Conservation (phyloP, 371 early-diverging fungal genomes). For the Circinella umbellata region DNA sequence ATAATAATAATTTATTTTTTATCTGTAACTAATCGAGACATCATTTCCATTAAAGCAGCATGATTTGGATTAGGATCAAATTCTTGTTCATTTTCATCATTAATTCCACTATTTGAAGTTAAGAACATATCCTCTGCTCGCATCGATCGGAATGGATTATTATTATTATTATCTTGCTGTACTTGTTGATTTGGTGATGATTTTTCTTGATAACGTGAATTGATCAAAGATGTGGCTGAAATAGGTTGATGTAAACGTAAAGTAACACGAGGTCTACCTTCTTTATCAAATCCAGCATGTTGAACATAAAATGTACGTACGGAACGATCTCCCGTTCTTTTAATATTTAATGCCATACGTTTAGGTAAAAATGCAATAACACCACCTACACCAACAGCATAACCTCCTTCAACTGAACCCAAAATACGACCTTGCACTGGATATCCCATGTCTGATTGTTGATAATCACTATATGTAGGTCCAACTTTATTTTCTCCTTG, state of each 20-base stretch:
- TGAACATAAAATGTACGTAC: constrained; percentile 72
- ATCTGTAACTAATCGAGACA: constrained; percentile 4
- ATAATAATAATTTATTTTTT: no score
- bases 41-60: constrained; percentile 18
- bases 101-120: neutral
- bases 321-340: constrained; percentile 24
- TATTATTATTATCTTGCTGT: neutral
- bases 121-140: constrained; percentile 27
- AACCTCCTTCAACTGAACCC: constrained; percentile 44
- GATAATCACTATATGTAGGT: constrained; percentile 38
- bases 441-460: constrained; percentile 32
- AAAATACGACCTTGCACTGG: constrained; percentile 73
- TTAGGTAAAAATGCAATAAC: constrained; percentile 65
- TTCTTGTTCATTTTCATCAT: constrained; percentile 9
- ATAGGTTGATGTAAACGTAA: constrained; percentile 30
- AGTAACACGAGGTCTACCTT: constrained; percentile 66
- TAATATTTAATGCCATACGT: constrained; percentile 27
- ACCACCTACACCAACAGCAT: constrained; percentile 73
- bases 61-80: constrained; percentile 26
- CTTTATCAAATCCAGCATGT: constrained; percentile 60
- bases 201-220: neutral
- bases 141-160: neutral
- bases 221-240: constrained; percentile 12
- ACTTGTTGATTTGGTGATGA: neutral
- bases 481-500: constrained; percentile 21